Conservation (phyloP, 805 yeast species). For the Starmerella stigmatis region DNA sequence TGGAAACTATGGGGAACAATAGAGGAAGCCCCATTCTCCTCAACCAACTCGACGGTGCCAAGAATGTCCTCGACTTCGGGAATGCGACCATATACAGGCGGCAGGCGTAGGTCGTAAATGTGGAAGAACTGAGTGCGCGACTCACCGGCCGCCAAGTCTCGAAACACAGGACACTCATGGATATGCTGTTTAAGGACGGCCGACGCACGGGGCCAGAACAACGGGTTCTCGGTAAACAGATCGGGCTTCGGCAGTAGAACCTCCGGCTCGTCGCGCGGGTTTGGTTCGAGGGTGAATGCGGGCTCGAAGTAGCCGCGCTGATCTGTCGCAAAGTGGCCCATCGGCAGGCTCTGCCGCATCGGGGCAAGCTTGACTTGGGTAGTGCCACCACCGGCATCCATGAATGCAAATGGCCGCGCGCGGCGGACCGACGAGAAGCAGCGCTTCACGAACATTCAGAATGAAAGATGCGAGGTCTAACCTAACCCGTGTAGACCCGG, state of each 20-base stretch:
- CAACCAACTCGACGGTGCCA: constrained; percentile 52
- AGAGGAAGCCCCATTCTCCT: constrained; percentile 36
- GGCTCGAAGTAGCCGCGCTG: constrained; percentile 13
- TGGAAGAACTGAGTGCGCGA: constrained; percentile 50
- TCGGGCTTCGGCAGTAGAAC: constrained; percentile 18
- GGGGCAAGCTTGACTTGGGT: constrained; percentile 22
- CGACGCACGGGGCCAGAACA: constrained; percentile 24
- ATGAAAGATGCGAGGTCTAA: not conserved
- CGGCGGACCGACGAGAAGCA: constrained; percentile 7
- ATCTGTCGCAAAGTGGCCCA: constrained; percentile 24
- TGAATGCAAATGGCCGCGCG: constrained; percentile 10
- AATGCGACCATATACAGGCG: constrained; percentile 53
- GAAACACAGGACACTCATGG: constrained; percentile 27
- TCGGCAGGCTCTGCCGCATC: constrained; percentile 20
- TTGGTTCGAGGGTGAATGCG: constrained; percentile 20
- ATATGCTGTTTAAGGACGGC: constrained; percentile 23
- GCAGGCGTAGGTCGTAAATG: constrained; percentile 56
- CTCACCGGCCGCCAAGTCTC: constrained; percentile 28
- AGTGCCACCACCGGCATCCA: constrained; percentile 4
- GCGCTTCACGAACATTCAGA: not conserved
- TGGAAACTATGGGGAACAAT: constrained; percentile 50
- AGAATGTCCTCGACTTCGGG: constrained; percentile 62
- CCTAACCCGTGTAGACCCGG: constrained; percentile 38
- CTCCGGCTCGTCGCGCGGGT: constrained; percentile 21
- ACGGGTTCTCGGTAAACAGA: constrained; percentile 19